Conservation (phyloP, 352 stramenopile genomes). For the Phytophthora pseudosyringae region DNA sequence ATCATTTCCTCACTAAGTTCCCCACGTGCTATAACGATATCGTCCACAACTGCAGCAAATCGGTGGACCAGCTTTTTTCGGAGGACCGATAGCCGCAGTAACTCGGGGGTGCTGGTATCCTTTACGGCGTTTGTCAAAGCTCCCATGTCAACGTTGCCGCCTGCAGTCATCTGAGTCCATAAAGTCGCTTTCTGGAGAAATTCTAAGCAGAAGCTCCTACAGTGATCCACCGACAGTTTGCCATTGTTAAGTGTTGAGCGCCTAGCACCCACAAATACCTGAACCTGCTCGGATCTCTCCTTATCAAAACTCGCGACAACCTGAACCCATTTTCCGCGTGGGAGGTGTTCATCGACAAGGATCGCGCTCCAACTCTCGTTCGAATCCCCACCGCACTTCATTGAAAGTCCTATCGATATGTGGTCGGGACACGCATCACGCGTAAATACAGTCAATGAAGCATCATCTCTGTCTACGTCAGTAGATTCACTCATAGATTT, state of each 20-base stretch:
- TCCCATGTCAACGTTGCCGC: slow-evolving; percentile 11
- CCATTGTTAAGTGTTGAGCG: slow-evolving; percentile 21
- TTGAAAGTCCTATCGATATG: slow-evolving; percentile 21
- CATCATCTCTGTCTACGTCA: neutral
- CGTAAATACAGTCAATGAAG: slow-evolving; percentile 25
- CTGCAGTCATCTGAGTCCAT: slow-evolving; percentile 24
- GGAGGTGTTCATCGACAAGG: slow-evolving; percentile 18
- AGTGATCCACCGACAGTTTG: neutral
- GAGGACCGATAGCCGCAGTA: neutral
- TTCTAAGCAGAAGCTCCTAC: slow-evolving; percentile 7
- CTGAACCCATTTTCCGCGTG: slow-evolving; percentile 28
- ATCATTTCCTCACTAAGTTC: slow-evolving; percentile 21
- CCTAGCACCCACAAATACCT: slow-evolving; percentile 26
- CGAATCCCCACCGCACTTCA: slow-evolving; percentile 11
- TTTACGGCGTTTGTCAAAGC: neutral
- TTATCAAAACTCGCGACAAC: slow-evolving; percentile 19
- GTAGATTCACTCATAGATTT: slow-evolving; percentile 8
- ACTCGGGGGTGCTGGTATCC: neutral
- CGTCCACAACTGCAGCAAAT: slow-evolving; percentile 41
- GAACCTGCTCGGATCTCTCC: slow-evolving; percentile 9
- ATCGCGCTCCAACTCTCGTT: slow-evolving; percentile 13
- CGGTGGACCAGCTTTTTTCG: slow-evolving; percentile 8
- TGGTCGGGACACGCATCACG: slow-evolving; percentile 13
- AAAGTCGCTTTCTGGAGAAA: slow-evolving; percentile 13
- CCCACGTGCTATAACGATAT: slow-evolving; percentile 31